Base-by-base conservation (phyloP, 768 basidiomycete species). In the Lactarius akahatsu region DNA sequence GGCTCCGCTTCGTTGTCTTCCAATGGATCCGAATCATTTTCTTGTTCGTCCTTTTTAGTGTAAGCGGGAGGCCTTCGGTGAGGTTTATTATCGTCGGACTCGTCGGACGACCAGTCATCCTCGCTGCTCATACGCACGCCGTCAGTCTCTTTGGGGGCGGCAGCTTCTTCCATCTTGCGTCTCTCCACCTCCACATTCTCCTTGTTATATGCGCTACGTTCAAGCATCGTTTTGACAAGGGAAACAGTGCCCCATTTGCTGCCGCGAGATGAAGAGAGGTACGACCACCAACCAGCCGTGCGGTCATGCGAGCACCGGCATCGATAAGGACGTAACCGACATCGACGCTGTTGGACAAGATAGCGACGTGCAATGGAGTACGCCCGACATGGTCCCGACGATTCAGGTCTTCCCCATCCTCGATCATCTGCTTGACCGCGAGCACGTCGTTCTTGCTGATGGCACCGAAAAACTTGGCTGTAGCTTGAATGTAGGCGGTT, bases 361-460 rank as follows among this genome's bases (percentile, higher is more conserved):
- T 80, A 3, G 86, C 85, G 38, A 86, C 74, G 59, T 87, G 87
- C n/a, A 88, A 77, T 2, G 81, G 75, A 6, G 85, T 84, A 4
- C 87, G 83, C 0, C 86, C 87, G 52, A 87, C 84, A 61, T 86
- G 84, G 72, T 87, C 86, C 3, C 86, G 82, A 43, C 79, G 77
- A 69, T 85, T 79, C 28, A 86, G 71, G 68, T 85, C 82, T 62
- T 79, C 74, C 6, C 76, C 79, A 3, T 80, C 78, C 58, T 77
- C 71, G 63, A 85, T 74, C 65, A 84, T 74, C 15, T 74, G 70
- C 10, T 74, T 70, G 18, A 86, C 80, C 0, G 74, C 69, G 4
- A 74, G 73, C 0, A 77, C 75, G 69, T 89, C 82, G 54, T 77
- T 74, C 2, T 77, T 71, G 2, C 78, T 81, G 65, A 89, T 84